Percentiles rank a stretch among this genome's conserved stretches.
Conservation (phyloP, 495 filamentous ascomycete species). For the Hypoxylon fragiforme region DNA sequence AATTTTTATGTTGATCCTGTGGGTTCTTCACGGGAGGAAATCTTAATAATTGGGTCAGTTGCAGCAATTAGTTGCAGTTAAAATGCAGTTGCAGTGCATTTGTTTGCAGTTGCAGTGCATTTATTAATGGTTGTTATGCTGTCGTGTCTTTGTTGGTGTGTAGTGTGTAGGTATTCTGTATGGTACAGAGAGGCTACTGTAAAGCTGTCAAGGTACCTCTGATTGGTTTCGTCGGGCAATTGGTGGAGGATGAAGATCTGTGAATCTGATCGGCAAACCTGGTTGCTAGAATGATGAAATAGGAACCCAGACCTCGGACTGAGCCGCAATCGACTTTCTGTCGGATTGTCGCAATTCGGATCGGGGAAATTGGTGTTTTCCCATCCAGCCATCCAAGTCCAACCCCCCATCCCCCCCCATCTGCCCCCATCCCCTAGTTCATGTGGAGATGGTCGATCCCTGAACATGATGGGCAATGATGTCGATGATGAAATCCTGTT, state of each 20-base stretch:
- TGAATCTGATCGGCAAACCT: slow-evolving; percentile 32
- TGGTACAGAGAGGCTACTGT: slow-evolving; percentile 4
- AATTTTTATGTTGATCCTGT: too few species aligned
- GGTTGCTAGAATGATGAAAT: slow-evolving; percentile 37
- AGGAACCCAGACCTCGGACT: slow-evolving; percentile 32
- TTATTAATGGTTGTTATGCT: neutral
- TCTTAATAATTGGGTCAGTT: too few species aligned
- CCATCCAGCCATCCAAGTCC: slow-evolving; percentile 20
- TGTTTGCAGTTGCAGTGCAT: too few species aligned
- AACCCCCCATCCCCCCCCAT: too few species aligned
- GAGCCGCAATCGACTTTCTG: slow-evolving; percentile 42
- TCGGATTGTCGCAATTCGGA: slow-evolving; percentile 36
- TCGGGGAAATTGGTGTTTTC: slow-evolving; percentile 39
- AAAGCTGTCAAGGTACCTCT: neutral
- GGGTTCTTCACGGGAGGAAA: too few species aligned
- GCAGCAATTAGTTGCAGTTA: neutral
- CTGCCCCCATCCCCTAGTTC: slow-evolving; percentile 16
- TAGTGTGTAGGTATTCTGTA: neutral
- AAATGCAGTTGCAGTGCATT: too few species aligned
- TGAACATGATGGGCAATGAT: slow-evolving; percentile 23
- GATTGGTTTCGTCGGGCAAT: slow-evolving; percentile 6
- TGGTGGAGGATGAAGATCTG: slow-evolving; percentile 35
- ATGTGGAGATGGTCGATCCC: slow-evolving; percentile 31
- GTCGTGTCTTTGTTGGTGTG: slow-evolving; percentile 1
- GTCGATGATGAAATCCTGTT: slow-evolving; percentile 33